These are phyloP conservation scores for Fusarium sp. DNA, from an alignment of 2,329 filamentous ascomycete genomes.

Conservation along the genomic window DNA sequence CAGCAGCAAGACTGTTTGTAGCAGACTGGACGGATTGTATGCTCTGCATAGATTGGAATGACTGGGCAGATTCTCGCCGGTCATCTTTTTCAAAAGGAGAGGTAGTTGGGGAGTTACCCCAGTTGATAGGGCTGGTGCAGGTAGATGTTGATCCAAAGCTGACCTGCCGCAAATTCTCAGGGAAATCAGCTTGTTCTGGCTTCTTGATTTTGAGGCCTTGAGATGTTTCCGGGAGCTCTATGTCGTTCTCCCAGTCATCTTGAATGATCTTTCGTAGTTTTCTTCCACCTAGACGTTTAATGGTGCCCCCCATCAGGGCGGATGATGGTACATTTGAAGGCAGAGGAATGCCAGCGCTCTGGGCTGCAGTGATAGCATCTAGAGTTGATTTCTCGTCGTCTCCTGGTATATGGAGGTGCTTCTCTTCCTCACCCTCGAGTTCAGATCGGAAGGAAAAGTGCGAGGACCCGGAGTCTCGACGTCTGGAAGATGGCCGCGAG, in stretches of 20 bases:
- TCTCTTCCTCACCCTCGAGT: constrained; percentile 86
- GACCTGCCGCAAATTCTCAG: constrained; percentile 75
- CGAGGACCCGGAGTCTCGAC: constrained; percentile 83
- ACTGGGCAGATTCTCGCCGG: constrained; percentile 44
- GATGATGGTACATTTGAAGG: constrained; percentile 88
- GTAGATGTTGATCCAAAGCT: constrained; percentile 61
- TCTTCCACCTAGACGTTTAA: constrained; percentile 84
- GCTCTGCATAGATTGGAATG: constrained; percentile 25
- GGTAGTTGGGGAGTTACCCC: constrained; percentile 45
- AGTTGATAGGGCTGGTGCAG: constrained; percentile 63
- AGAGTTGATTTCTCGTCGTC: constrained; percentile 86
- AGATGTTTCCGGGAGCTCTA: constrained; percentile 72
- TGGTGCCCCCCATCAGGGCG: constrained; percentile 90
- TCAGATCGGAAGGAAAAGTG: constrained; percentile 85
- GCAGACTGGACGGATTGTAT: constrained; percentile 45
- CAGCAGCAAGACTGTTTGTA: constrained; percentile 54
- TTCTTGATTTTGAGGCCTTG: constrained; percentile 73
- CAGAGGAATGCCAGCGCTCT: constrained; percentile 90
- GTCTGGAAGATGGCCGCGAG: constrained; percentile 56
- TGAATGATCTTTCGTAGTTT: constrained; percentile 78
- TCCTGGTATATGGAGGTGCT: constrained; percentile 84
- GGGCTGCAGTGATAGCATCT: constrained; percentile 88
- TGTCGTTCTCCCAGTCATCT: constrained; percentile 84
- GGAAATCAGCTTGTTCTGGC: constrained; percentile 69
- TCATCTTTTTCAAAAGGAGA: constrained; percentile 44